These are phyloP conservation scores for Jatropha podagrica DNA, from an alignment of 441 rosid species.

Conservation along the genomic window DNA sequence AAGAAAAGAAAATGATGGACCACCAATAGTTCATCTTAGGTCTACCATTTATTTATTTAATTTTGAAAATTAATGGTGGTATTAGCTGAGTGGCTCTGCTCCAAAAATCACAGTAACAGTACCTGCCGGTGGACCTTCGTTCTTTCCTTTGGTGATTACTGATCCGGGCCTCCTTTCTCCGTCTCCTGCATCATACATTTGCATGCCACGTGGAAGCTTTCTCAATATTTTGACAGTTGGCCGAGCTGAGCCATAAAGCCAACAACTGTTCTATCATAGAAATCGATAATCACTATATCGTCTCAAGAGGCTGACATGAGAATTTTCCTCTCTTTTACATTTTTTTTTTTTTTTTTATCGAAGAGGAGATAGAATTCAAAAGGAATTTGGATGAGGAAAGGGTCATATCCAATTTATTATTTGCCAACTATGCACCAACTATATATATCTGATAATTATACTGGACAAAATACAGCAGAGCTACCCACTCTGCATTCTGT, in stretches of 20 bases:
- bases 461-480: neutral
- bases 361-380: too few relatives aligned
- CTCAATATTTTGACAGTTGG: neutral
- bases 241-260: neutral
- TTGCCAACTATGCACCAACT: neutral
- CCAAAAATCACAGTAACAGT: neutral
- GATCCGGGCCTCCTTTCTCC: neutral
- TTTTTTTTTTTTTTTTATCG: too few relatives aligned
- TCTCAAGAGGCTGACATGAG: neutral
- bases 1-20: neutral
- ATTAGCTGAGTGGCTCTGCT: neutral
- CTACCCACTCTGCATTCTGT: conserved; percentile 1
- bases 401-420: too few relatives aligned
- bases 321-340: neutral
- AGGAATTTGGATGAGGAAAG: neutral
- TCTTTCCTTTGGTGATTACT: neutral
- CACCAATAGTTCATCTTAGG: neutral
- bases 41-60: too few relatives aligned
- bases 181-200: neutral
- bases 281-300: neutral
- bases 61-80: too few relatives aligned
- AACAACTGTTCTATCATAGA: neutral
- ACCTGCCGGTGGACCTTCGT: neutral
- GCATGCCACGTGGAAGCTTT: conserved; percentile 1
- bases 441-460: neutral